Evolutionary conservation across 1,139 yeast species (phyloP), one percentile per base, ranked within the genome.

Genomic region (Geotrichum restrictum): DNA sequence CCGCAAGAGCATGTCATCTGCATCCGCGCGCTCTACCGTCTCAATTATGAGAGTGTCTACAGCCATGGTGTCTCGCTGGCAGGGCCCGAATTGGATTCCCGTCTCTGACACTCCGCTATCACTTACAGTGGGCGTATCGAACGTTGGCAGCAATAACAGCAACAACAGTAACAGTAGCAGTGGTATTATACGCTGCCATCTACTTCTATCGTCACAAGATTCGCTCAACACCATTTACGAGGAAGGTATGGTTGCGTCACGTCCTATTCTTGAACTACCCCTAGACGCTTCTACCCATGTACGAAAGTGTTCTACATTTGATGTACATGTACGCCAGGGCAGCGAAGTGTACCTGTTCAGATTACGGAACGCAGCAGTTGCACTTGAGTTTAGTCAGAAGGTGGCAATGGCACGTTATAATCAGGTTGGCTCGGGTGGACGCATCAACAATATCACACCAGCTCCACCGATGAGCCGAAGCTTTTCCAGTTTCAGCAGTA

Each of bases 311-410:
- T 34, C 40, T n/a, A 19, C 32, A 14, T 48, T 33, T 32, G 45
- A 41, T 24, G 42, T 48, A 21, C 46, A 48, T 42, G 45, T 48
- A 8, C 46, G 24, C 1, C 51, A 48, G 22, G 47, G 27, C 5
- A 34, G 49, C 16, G 46, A 50, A 13, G 43, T 31, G 19, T 50
- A 40, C 19, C 29, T 45, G n/a, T 45, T 50, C 36, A 33, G 43
- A 24, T 32, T 50, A 2, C 46, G 46, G 13, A 45, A n/a, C 29
- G 29, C 19, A 13, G 16, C 42, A 8, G 22, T 40, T 16, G 46
- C 48, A 2, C 34, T 32, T n/a, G 53, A 50, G 24, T 45, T 50
- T 32, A 36, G 37, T 11, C 14, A 29, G n/a, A 33, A 38, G 1
- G 24, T 50, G 14, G 34, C 16, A 33, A 10, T 41, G 34, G 21